Conservation (phyloP, 2,329 filamentous ascomycete genomes). For the Colletotrichum viniferum region DNA sequence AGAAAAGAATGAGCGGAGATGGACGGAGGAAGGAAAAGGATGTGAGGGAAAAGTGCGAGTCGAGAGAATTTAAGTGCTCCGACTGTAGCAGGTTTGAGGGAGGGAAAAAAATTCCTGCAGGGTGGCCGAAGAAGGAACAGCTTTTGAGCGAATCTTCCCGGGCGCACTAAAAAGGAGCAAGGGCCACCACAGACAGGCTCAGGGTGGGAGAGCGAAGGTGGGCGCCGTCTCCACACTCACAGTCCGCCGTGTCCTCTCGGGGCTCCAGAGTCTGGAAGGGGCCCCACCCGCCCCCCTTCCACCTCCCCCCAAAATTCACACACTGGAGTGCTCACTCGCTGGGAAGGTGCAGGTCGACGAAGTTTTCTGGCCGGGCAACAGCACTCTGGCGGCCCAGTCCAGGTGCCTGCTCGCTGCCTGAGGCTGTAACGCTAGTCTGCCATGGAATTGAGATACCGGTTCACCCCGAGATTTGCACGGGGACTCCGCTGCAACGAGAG, state of each 20-base stretch:
- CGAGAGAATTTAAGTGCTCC: constrained; percentile 32
- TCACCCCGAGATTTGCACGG: constrained; percentile 25
- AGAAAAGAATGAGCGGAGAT: constrained; percentile 70
- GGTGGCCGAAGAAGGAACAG: constrained; percentile 40
- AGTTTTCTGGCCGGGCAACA: constrained; percentile 17
- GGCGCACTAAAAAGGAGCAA: constrained; percentile 25
- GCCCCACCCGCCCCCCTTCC: constrained; percentile 5
- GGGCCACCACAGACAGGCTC: constrained; percentile 15
- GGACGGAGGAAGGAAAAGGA: constrained; percentile 45
- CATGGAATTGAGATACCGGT: constrained; percentile 24
- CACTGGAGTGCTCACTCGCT: not conserved
- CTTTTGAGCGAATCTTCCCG: constrained; percentile 63
- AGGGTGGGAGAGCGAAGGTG: constrained; percentile 19
- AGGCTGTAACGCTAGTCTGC: constrained; percentile 21
- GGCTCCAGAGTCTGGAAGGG: not conserved
- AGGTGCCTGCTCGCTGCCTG: not conserved
- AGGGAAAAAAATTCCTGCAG: constrained; percentile 58
- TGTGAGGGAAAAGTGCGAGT: constrained; percentile 41
- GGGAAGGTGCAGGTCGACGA: constrained; percentile 9
- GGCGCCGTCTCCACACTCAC: constrained; percentile 21
- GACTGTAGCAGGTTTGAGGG: constrained; percentile 48
- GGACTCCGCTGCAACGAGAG: constrained; percentile 13
- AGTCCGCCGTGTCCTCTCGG: not conserved
- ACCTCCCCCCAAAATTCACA: constrained; percentile 10
- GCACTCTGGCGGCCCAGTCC: not conserved